phyloP scores from a whole-genome alignment of 495 filamentous ascomycete species.

The Gamarada debralockiae region DNA sequence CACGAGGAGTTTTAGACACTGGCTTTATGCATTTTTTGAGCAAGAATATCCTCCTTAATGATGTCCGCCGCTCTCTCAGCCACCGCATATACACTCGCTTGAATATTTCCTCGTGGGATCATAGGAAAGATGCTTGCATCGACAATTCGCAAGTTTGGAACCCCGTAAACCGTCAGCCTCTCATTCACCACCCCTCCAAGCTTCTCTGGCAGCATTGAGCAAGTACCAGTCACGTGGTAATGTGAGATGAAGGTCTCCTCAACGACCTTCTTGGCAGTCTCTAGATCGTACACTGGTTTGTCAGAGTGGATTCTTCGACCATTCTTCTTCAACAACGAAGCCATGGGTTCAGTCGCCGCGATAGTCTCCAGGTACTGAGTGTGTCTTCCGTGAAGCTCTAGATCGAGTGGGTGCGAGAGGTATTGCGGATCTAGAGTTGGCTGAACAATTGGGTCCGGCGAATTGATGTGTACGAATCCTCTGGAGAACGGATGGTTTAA shows the following conservation, averaged over 20 bases:
- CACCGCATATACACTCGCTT: slow-evolving; percentile 50
- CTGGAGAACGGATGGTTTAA: slow-evolving; percentile 49
- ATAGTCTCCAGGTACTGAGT: slow-evolving; percentile 37
- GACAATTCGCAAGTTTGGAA: slow-evolving; percentile 53
- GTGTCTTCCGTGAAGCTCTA: slow-evolving; percentile 41
- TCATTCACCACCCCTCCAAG: slow-evolving; percentile 45
- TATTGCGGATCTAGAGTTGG: slow-evolving; percentile 51
- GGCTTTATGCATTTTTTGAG: slow-evolving; percentile 13
- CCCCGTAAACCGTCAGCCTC: slow-evolving; percentile 48
- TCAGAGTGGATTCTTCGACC: slow-evolving; percentile 23
- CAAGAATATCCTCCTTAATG: slow-evolving; percentile 45
- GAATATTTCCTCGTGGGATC: slow-evolving; percentile 53
- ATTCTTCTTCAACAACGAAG: slow-evolving; percentile 32
- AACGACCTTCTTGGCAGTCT: slow-evolving; percentile 29
- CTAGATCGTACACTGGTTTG: slow-evolving; percentile 15
- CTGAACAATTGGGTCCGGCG: slow-evolving; percentile 26
- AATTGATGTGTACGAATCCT: slow-evolving; percentile 49
- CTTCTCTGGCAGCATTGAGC: slow-evolving; percentile 23
- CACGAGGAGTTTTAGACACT: too few species aligned
- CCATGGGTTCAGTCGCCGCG: slow-evolving; percentile 33
- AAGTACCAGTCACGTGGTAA: slow-evolving; percentile 32
- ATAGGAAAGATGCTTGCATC: slow-evolving; percentile 55
- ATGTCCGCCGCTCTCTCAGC: slow-evolving; percentile 57
- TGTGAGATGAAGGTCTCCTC: slow-evolving; percentile 29
- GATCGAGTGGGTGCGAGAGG: slow-evolving; percentile 46